These are phyloP conservation scores for Castanea crenata DNA, from an alignment of 306 rosid species.

Conservation along the genomic window DNA sequence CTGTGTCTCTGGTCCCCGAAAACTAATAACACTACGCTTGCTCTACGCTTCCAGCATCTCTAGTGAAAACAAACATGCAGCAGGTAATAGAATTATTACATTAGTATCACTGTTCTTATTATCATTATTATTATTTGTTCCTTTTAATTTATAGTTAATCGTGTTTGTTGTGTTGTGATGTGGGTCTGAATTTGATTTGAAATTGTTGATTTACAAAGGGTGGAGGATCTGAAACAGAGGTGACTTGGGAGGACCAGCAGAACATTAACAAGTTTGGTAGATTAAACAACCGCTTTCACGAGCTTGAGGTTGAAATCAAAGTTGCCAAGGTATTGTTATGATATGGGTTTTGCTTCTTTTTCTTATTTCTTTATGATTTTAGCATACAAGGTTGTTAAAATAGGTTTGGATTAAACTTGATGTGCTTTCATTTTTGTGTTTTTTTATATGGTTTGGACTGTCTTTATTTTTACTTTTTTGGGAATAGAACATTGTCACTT, in stretches of 20 bases:
- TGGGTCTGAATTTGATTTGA: background rate
- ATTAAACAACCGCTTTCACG: conserved; percentile 85
- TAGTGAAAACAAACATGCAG: too few relatives aligned
- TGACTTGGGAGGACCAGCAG: conserved; percentile 88
- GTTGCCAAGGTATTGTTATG: conserved; percentile 51
- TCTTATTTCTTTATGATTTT: background rate
- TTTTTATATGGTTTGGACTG: too few relatives aligned
- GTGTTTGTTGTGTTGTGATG: background rate
- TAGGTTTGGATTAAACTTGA: background rate
- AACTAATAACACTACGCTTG: too few relatives aligned
- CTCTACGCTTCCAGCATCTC: too few relatives aligned
- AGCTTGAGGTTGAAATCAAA: conserved; percentile 88
- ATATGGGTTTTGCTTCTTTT: background rate
- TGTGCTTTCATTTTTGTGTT: background rate
- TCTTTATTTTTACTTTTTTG: background rate
- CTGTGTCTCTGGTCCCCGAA: too few relatives aligned
- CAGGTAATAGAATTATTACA: too few relatives aligned
- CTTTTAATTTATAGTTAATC: too few relatives aligned
- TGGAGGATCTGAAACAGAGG: conserved; percentile 80
- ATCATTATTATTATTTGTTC: too few relatives aligned
- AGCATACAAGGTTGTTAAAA: background rate
- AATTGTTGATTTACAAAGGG: conserved; percentile 39
- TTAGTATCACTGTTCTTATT: too few relatives aligned
- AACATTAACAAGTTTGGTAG: conserved; percentile 88
- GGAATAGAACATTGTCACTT: background rate